Evolutionary conservation across 345 rosid genomes (phyloP), one percentile per base, ranked within the genome.

Genomic region (Erysimum cheiranthoides): DNA sequence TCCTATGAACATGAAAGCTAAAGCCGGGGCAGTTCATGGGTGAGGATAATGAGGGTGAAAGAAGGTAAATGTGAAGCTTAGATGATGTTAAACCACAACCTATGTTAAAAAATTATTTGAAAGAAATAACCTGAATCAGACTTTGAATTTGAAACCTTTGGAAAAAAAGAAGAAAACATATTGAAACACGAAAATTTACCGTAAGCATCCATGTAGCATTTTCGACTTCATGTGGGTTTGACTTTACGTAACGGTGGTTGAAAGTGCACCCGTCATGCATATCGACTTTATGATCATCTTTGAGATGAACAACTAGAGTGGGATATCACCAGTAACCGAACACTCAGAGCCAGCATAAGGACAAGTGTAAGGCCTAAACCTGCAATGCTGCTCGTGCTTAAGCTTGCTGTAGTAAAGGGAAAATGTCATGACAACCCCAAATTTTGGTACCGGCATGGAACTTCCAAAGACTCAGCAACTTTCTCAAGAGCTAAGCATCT

Each of bases 181-280:
- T 16, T 0, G 14, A 10, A 74, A 60, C 13, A 32, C 35, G 14
- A 53, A 60, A 3, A 9, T 77, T 88, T 85, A 94, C 98, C 60
- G 98, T 94, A 65, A 92, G 81, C 98, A 90, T 94, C 98, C 98
- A 94, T 34, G 96, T 94, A 43, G 98, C 98, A 53, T 94, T 92
- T 70, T 92, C 97, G 16, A 91, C 90, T 81, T 90, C 98, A 27
- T 82, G 88, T 25, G 98, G 92, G 81, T 89, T 87, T 42, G 97
- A 81, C 52, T 94, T 92, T 6, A 92, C 97, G 75, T 94, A 94
- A 78, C 95, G 84, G 80, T 94, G 96, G 78, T 90, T 92, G 81
- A 92, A 94, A 61, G 92, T 89, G 66, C 93, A 85, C 0, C 98
- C 96, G n/a, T 87, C 86, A 65, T 92, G 97, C 98, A 90, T 88